Conservation (phyloP, 148 eudicot species). For the Mesembryanthemum crystallinum region DNA sequence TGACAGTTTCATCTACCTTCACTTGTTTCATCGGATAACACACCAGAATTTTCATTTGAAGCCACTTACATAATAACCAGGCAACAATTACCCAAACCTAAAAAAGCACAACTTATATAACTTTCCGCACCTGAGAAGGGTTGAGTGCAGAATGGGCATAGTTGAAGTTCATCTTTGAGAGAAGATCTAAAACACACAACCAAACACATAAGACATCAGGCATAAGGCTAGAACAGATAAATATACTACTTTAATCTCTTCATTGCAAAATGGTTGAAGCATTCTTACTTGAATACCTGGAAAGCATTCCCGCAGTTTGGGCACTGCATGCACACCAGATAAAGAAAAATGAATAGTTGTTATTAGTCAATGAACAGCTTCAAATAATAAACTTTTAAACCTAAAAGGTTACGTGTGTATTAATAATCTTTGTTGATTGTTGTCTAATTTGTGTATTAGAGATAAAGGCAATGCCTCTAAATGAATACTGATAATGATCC, state of each 20-base stretch:
- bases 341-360: constrained; percentile 12
- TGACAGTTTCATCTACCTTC: neutral
- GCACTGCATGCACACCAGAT: constrained; percentile 55
- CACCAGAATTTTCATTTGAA: too few species aligned
- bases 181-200: constrained; percentile 53
- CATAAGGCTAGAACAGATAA: constrained; percentile 8
- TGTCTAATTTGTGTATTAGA: neutral
- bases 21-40: neutral
- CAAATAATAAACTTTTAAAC: neutral
- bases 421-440: neutral
- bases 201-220: constrained; percentile 1
- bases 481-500: too few species aligned
- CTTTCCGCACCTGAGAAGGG: constrained; percentile 76
- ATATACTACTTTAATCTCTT: constrained; percentile 1
- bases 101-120: neutral
- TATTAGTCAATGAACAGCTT: neutral
- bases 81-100: neutral
- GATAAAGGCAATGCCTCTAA: neutral
- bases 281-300: constrained; percentile 74
- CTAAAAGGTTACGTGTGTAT: neutral
- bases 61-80: neutral
- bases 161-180: constrained; percentile 61
- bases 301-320: constrained; percentile 86
- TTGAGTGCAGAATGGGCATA: constrained; percentile 84
- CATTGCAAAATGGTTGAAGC: constrained; percentile 5